These are phyloP conservation scores for Mycena sanguinolenta DNA, from an alignment of 768 basidiomycete genomes.

Conservation along the genomic window DNA sequence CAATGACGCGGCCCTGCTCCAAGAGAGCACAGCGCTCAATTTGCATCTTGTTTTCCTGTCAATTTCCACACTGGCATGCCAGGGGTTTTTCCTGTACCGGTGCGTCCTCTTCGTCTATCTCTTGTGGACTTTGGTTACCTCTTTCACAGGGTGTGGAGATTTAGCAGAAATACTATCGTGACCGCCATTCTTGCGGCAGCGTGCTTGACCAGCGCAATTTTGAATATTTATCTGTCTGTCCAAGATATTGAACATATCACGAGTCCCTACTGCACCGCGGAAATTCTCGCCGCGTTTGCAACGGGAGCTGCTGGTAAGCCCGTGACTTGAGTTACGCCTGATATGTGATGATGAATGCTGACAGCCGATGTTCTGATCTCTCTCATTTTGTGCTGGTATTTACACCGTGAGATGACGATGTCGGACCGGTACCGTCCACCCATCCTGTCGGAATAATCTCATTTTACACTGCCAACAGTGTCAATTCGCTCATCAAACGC, in stretches of 20 bases:
- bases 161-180: background rate
- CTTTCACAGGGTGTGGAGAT: background rate
- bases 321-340: background rate
- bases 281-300: background rate
- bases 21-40: background rate
- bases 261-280: background rate
- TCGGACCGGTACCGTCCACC: background rate
- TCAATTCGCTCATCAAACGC: background rate
- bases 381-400: background rate
- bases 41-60: constrained; percentile 6
- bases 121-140: too few relatives aligned
- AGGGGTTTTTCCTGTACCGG: constrained; percentile 10
- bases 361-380: background rate
- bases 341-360: background rate
- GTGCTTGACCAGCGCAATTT: background rate
- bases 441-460: background rate
- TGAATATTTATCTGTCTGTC: background rate
- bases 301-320: background rate
- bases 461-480: background rate
- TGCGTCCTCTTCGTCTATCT: background rate
- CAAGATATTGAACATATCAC: background rate
- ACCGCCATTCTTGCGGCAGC: background rate
- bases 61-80: background rate
- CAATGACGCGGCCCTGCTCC: constrained; percentile 9
- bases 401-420: background rate